A percentile compares a stretch with the other conserved stretches of the same genome.
Conservation (phyloP, 2,329 filamentous ascomycete species). For the Trichoderma atrobrunneum region DNA sequence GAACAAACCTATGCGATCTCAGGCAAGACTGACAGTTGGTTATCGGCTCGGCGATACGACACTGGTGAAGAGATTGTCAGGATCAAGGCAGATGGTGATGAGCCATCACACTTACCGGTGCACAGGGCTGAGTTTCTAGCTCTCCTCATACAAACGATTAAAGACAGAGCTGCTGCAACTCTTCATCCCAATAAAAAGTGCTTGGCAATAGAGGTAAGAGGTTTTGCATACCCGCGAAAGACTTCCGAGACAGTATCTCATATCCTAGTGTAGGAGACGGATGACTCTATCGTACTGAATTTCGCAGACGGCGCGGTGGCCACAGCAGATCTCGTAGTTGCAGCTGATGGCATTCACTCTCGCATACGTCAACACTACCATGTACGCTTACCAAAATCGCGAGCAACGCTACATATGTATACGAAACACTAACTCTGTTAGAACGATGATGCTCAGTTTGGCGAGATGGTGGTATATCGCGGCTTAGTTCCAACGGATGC, state of each 20-base stretch:
- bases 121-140: background rate
- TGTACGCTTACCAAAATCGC: background rate
- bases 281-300: background rate
- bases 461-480: background rate
- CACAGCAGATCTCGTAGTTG: background rate
- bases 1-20: background rate
- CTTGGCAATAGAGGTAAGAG: background rate
- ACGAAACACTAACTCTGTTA: background rate
- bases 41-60: background rate
- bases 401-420: background rate
- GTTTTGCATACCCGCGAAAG: background rate
- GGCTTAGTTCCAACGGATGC: background rate
- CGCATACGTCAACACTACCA: background rate
- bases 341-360: background rate
- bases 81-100: background rate
- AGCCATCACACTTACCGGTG: background rate
- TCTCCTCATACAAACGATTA: background rate
- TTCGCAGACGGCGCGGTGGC: background rate
- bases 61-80: background rate
- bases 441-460: background rate
- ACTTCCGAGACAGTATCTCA: background rate
- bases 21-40: background rate
- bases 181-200: background rate
- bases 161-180: background rate
- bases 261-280: background rate